These are phyloP conservation scores for Pseudogymnoascus sp. DNA, from an alignment of 2,329 filamentous ascomycete genomes.

Conservation along the genomic window DNA sequence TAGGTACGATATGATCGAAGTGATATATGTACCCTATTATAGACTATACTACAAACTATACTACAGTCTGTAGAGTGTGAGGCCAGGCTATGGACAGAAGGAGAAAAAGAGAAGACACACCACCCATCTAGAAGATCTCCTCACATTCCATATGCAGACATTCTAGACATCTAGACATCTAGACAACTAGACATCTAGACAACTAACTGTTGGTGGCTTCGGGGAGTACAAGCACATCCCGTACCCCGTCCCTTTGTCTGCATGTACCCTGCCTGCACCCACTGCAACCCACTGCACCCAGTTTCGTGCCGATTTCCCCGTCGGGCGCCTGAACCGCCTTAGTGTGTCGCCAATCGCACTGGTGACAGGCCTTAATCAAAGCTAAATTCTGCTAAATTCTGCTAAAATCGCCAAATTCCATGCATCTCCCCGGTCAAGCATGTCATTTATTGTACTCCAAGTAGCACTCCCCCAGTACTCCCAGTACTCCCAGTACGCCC, in stretches of 20 bases:
- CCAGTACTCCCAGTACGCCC: background rate
- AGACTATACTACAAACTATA: background rate
- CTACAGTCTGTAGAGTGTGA: background rate
- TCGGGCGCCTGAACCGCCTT: background rate
- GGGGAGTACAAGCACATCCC: background rate
- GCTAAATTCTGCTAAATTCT: too few relatives aligned
- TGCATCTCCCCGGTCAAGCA: background rate
- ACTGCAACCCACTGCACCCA: too few relatives aligned
- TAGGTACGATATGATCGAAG: background rate
- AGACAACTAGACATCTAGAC: too few relatives aligned
- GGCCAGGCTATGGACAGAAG: background rate
- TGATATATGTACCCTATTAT: background rate
- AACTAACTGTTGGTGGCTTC: background rate
- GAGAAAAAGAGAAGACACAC: background rate
- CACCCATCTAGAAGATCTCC: background rate
- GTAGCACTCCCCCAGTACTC: background rate
- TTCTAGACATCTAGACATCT: too few relatives aligned
- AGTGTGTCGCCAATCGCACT: background rate
- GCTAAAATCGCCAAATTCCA: conserved; percentile 8
- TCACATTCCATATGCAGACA: background rate
- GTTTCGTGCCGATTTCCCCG: background rate
- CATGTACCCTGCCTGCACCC: background rate
- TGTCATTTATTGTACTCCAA: background rate
- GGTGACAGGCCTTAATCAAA: background rate
- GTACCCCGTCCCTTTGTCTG: background rate